These are phyloP conservation scores for Sphaerulina musiva DNA, from an alignment of 2,329 filamentous ascomycete genomes.

Conservation along the genomic window DNA sequence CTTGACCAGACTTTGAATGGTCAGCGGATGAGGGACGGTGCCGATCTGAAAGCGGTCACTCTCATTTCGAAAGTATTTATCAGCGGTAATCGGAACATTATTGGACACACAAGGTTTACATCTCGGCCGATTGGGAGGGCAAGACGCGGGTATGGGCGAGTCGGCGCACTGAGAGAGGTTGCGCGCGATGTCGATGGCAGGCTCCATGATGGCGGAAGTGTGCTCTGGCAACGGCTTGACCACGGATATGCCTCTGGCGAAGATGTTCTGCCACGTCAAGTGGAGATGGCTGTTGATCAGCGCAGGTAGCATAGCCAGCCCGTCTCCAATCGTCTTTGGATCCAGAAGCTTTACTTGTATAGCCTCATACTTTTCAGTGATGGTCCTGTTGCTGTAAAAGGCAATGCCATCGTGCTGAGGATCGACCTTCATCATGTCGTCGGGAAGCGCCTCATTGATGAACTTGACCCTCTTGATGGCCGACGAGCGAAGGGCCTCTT, in stretches of 20 bases:
- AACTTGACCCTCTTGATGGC: conserved; percentile 57
- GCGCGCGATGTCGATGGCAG: conserved; percentile 64
- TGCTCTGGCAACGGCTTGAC: conserved; percentile 72
- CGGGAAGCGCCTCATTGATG: conserved; percentile 56
- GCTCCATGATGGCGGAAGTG: conserved; percentile 64
- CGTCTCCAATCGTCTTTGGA: conserved; percentile 47
- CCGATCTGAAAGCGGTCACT: conserved; percentile 73
- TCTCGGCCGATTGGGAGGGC: conserved; percentile 70
- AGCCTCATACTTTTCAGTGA: conserved; percentile 60
- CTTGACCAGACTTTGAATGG: conserved; percentile 61
- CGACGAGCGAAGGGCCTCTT: conserved; percentile 36
- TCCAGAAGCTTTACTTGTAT: conserved; percentile 57
- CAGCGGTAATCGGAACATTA: conserved; percentile 60
- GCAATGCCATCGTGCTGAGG: conserved; percentile 62
- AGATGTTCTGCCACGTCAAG: conserved; percentile 72
- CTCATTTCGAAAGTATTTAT: conserved; percentile 63
- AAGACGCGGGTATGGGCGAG: conserved; percentile 66
- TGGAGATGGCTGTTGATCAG: conserved; percentile 84
- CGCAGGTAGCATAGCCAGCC: conserved; percentile 59
- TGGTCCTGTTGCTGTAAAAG: conserved; percentile 61
- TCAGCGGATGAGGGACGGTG: conserved; percentile 87
- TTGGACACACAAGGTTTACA: conserved; percentile 68
- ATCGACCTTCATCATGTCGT: conserved; percentile 60
- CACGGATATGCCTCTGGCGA: conserved; percentile 69
- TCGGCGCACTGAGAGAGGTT: conserved; percentile 69